Percentiles rank a stretch among this genome's conserved stretches.
These are phyloP conservation scores for Aureobasidium sp. DNA, from an alignment of 2,329 filamentous ascomycete genomes.

Conservation along the genomic window DNA sequence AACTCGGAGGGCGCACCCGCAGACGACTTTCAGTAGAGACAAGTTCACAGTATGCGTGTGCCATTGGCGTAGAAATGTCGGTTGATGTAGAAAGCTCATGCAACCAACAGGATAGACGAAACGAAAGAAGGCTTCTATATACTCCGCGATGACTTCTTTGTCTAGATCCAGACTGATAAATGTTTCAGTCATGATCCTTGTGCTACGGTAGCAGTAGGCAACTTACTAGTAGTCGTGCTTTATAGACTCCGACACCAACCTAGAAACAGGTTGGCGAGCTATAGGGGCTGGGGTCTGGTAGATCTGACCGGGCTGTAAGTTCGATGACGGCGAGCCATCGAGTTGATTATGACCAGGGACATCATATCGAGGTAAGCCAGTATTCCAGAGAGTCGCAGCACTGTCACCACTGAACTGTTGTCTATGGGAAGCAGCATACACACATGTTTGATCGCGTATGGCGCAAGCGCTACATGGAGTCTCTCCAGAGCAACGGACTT, in stretches of 20 bases:
- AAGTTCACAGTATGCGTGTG: not conserved
- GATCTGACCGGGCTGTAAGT: not conserved
- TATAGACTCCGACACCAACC: not conserved
- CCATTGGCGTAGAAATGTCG: conserved; percentile 4
- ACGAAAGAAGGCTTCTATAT: conserved; percentile 10
- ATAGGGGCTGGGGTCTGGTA: not conserved
- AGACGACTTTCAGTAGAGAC: not conserved
- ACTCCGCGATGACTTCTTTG: conserved; percentile 1
- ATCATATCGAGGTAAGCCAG: not conserved
- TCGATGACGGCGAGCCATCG: not conserved
- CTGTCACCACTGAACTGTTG: not conserved
- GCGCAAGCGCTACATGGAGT: not conserved
- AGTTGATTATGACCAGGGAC: not conserved
- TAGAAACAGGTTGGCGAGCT: not conserved
- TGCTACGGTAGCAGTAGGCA: not conserved
- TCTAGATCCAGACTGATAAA: not conserved
- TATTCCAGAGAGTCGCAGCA: not conserved
- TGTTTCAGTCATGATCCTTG: not conserved
- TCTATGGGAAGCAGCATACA: not conserved
- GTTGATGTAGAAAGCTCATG: conserved; percentile 10
- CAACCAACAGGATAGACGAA: conserved; percentile 9
- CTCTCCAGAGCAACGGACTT: conserved; percentile 4
- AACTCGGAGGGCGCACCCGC: not conserved
- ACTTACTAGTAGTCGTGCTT: not conserved
- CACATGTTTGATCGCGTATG: conserved; percentile 1